Evolutionary conservation across 1,284 basidiomycete species (phyloP).

Genomic region (Acaromyces ingoldii): DNA sequence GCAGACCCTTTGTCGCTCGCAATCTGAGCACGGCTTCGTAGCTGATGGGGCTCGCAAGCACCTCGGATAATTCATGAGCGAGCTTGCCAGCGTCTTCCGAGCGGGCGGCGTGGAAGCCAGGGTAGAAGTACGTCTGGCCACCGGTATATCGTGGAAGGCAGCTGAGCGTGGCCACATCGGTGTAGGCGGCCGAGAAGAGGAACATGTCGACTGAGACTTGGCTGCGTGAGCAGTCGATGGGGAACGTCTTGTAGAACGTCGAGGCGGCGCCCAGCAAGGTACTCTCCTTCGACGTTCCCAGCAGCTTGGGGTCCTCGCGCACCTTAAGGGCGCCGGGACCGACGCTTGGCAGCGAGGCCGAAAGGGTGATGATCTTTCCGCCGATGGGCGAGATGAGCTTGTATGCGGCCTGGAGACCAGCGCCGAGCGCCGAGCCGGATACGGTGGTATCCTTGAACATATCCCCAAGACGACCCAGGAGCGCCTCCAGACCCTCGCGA

Average conservation of each 20-base stretch:
- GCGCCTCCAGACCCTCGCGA: conserved; percentile 71
- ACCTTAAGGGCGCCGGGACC: conserved; percentile 91
- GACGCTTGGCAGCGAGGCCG: conserved; percentile 77
- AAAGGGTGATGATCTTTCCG: conserved; percentile 89
- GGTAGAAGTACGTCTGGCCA: conserved; percentile 97
- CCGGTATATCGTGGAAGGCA: conserved; percentile 95
- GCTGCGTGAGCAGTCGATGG: conserved; percentile 93
- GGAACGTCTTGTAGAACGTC: conserved; percentile 97
- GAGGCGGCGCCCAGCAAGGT: conserved; percentile 58
- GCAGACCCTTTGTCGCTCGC: conserved; percentile 73
- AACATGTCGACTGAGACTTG: conserved; percentile 99
- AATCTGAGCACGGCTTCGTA: conserved; percentile 96
- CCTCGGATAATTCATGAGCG: conserved; percentile 90
- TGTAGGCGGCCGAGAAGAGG: conserved; percentile 86
- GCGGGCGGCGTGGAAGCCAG: conserved; percentile 89
- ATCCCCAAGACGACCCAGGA: conserved; percentile 77
- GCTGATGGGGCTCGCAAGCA: conserved; percentile 89
- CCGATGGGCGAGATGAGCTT: conserved; percentile 91
- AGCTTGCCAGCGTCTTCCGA: conserved; percentile 96
- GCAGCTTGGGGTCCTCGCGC: conserved; percentile 89
- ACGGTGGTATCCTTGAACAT: conserved; percentile 95
- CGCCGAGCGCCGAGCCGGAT: conserved; percentile 90
- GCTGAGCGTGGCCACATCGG: conserved; percentile 87
- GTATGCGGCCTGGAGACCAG: conserved; percentile 90
- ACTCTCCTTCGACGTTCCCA: conserved; percentile 82